Conservation (phyloP, 163 green algal species). For the Chlamydomonas reinhardtii region DNA sequence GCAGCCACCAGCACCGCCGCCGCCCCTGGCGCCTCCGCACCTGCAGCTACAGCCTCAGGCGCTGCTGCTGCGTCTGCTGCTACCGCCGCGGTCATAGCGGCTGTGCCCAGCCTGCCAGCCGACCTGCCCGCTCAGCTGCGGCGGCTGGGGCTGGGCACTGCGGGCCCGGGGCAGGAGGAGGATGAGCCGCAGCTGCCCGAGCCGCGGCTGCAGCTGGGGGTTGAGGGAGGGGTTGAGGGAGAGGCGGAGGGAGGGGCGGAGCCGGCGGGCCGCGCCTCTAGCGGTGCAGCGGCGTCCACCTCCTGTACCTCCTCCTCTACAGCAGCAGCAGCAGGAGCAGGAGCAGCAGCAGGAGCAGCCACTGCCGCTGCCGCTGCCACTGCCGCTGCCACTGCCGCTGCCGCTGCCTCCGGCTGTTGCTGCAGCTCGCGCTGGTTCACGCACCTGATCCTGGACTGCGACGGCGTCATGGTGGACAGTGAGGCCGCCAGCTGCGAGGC, state of each 20-base stretch:
- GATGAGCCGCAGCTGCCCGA: slow-evolving; percentile 29
- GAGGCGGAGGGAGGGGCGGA: background rate
- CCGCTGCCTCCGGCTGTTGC: too few relatives aligned
- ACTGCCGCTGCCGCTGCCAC: background rate
- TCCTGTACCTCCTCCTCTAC: too few relatives aligned
- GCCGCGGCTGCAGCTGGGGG: slow-evolving; percentile 25
- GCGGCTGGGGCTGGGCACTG: slow-evolving; percentile 21
- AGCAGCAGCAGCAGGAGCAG: too few relatives aligned
- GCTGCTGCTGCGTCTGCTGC: background rate
- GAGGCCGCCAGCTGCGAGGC: slow-evolving; percentile 74
- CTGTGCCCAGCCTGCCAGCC: slow-evolving; percentile 1
- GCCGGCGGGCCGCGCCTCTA: background rate
- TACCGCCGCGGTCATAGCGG: background rate
- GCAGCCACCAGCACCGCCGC: background rate
- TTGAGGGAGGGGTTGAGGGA: background rate
- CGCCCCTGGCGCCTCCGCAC: background rate
- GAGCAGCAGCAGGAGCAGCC: too few relatives aligned
- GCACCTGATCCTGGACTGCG: slow-evolving; percentile 85
- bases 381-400: too few relatives aligned
- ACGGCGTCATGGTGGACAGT: slow-evolving; percentile 86
- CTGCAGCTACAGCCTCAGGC: background rate
- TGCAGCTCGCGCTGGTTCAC: background rate
- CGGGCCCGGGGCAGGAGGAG: slow-evolving; percentile 16
- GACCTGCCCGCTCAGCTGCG: background rate
- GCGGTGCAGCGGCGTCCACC: background rate